These are phyloP conservation scores for Globisporangium middletonii DNA, from an alignment of 352 stramenopile species.

Conservation along the genomic window DNA sequence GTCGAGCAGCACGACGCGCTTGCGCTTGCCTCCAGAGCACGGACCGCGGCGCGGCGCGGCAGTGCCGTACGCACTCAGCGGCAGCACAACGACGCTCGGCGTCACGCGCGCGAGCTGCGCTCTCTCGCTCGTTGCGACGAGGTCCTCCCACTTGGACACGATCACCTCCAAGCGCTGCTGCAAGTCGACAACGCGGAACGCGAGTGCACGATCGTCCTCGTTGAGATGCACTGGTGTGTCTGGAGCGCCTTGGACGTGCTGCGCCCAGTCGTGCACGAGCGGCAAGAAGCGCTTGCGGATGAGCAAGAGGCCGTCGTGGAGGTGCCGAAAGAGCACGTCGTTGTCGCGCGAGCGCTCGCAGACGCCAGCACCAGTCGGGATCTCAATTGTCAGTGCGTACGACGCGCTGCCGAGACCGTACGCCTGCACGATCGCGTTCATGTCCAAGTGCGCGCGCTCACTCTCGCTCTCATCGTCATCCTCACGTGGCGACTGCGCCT, in stretches of 20 bases:
- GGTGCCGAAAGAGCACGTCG: constrained; percentile 46
- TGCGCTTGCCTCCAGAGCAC: neutral
- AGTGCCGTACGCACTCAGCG: constrained; percentile 23
- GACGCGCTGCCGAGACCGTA: constrained; percentile 73
- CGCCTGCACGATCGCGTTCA: constrained; percentile 71
- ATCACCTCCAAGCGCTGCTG: constrained; percentile 22
- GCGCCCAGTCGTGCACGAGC: constrained; percentile 47
- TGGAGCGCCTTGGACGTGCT: constrained; percentile 1
- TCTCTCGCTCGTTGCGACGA: constrained; percentile 16
- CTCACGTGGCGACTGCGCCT: constrained; percentile 13
- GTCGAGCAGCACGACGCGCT: constrained; percentile 6
- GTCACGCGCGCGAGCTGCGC: constrained; percentile 4
- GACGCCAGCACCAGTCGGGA: constrained; percentile 33
- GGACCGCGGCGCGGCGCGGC: neutral
- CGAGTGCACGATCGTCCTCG: constrained; percentile 12
- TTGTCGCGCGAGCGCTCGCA: constrained; percentile 65
- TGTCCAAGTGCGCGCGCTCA: constrained; percentile 36
- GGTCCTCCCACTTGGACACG: constrained; percentile 33
- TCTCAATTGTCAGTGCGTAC: constrained; percentile 66
- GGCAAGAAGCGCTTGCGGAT: constrained; percentile 74
- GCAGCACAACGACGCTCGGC: constrained; percentile 23
- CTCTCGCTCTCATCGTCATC: constrained; percentile 11
- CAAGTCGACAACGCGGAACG: constrained; percentile 22
- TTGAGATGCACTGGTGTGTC: too few relatives aligned
- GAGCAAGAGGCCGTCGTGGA: constrained; percentile 45